Conservation (phyloP, 2,329 filamentous ascomycete genomes). For the Thermothelomyces thermophilus region DNA sequence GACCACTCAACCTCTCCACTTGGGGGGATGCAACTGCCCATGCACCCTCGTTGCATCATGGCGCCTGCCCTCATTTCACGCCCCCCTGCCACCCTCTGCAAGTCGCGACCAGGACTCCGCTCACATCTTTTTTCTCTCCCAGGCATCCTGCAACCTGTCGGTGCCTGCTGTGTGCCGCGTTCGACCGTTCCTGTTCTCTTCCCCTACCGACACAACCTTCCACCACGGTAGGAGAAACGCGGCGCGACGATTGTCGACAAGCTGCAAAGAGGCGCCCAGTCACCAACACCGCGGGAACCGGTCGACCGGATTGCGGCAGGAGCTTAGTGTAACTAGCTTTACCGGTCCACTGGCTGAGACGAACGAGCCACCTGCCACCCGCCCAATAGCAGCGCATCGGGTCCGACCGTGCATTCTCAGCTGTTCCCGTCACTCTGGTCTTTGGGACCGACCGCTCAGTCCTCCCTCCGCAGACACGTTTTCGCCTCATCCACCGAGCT, state of each 20-base stretch:
- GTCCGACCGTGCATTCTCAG: slow-evolving; percentile 20
- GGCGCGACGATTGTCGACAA: slow-evolving; percentile 5
- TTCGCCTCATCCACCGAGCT: background rate
- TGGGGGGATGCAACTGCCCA: slow-evolving; percentile 17
- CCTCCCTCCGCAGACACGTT: background rate
- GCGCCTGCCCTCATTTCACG: slow-evolving; percentile 23
- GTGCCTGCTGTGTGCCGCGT: background rate
- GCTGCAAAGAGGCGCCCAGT: background rate
- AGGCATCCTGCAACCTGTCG: background rate
- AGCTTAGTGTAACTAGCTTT: background rate
- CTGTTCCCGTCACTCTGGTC: slow-evolving; percentile 25
- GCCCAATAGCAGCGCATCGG: slow-evolving; percentile 22
- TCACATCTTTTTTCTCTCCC: slow-evolving; percentile 6
- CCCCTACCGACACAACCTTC: background rate
- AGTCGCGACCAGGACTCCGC: background rate
- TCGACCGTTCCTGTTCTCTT: background rate
- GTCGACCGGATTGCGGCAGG: slow-evolving; percentile 15
- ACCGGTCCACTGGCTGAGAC: slow-evolving; percentile 20
- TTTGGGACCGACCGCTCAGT: slow-evolving; percentile 21
- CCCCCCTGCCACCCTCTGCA: slow-evolving; percentile 6
- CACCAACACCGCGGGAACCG: background rate
- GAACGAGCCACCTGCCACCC: slow-evolving; percentile 15
- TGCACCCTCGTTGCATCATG: slow-evolving; percentile 21
- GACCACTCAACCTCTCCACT: slow-evolving; percentile 19
- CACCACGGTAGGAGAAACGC: slow-evolving; percentile 3